Evolutionary conservation across 2,329 filamentous ascomycete species (phyloP).

Genomic region (Colletotrichum sp.): DNA sequence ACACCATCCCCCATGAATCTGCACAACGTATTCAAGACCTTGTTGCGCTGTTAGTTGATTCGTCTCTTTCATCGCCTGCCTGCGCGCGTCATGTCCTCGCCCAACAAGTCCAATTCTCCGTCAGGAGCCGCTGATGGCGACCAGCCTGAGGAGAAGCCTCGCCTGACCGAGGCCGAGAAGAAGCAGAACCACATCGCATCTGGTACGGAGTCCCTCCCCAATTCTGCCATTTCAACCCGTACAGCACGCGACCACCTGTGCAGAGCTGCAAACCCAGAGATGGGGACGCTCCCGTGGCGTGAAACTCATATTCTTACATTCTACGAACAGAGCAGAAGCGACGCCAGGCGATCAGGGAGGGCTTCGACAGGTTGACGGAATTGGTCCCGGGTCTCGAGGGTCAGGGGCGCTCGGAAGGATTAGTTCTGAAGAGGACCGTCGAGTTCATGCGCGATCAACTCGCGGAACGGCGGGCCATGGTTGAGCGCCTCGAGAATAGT

Average conservation of each 20-base stretch:
- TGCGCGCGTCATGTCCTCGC: constrained; percentile 17
- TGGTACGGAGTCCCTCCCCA: constrained; percentile 37
- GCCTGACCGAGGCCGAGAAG: constrained; percentile 59
- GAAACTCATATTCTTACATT: neutral
- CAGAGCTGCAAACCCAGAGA: too few species aligned
- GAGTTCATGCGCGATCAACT: constrained; percentile 69
- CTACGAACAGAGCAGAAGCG: constrained; percentile 46
- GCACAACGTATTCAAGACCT: neutral
- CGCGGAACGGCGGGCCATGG: constrained; percentile 60
- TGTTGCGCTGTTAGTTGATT: neutral
- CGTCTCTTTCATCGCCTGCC: neutral
- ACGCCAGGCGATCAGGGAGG: constrained; percentile 73
- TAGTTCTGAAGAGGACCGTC: constrained; percentile 77
- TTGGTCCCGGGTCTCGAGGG: constrained; percentile 84
- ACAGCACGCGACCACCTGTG: neutral
- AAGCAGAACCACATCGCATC: constrained; percentile 62
- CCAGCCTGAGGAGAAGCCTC: constrained; percentile 51
- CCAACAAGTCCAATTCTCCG: constrained; percentile 22
- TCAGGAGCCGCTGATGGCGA: constrained; percentile 9
- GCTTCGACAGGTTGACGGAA: constrained; percentile 81
- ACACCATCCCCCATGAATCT: neutral
- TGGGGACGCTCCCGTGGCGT: neutral
- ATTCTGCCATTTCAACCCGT: neutral
- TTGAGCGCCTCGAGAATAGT: constrained; percentile 62
- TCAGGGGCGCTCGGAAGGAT: constrained; percentile 82